phyloP scores from a whole-genome alignment of 345 rosid species.

The Eucalyptus melliodora region DNA sequence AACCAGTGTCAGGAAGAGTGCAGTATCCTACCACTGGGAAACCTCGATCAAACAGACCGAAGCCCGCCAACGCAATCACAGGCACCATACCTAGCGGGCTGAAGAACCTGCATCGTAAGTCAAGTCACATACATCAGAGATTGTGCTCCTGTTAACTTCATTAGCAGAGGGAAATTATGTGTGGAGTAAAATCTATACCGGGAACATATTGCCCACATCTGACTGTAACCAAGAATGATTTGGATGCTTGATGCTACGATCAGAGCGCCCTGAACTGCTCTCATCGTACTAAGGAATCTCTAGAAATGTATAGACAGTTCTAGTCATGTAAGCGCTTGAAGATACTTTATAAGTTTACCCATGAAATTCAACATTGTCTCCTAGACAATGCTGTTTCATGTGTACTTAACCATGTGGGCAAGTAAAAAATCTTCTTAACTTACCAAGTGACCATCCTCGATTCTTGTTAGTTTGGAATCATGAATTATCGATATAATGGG shows the following conservation, averaged over 20 bases:
- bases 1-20: neutral
- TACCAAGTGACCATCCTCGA: slow-evolving; percentile 70
- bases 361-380: neutral
- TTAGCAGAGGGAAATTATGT: neutral
- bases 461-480: slow-evolving; percentile 63
- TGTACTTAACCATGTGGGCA: neutral
- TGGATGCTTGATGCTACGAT: slow-evolving; percentile 95
- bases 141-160: neutral
- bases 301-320: neutral
- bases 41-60: slow-evolving; percentile 95
- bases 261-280: slow-evolving; percentile 96
- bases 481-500: slow-evolving; percentile 87
- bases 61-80: slow-evolving; percentile 81
- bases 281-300: slow-evolving; percentile 91
- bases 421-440: slow-evolving; percentile 6
- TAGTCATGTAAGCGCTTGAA: neutral
- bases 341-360: neutral
- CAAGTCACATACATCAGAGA: neutral
- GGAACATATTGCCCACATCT: slow-evolving; percentile 91
- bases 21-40: slow-evolving; percentile 72
- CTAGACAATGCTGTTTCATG: neutral
- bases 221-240: slow-evolving; percentile 91
- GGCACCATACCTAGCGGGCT: slow-evolving; percentile 99
- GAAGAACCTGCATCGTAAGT: slow-evolving; percentile 57
- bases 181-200: slow-evolving; percentile 26